phyloP scores from a whole-genome alignment of 257 asterid species.

The Solanum stenotomum region DNA sequence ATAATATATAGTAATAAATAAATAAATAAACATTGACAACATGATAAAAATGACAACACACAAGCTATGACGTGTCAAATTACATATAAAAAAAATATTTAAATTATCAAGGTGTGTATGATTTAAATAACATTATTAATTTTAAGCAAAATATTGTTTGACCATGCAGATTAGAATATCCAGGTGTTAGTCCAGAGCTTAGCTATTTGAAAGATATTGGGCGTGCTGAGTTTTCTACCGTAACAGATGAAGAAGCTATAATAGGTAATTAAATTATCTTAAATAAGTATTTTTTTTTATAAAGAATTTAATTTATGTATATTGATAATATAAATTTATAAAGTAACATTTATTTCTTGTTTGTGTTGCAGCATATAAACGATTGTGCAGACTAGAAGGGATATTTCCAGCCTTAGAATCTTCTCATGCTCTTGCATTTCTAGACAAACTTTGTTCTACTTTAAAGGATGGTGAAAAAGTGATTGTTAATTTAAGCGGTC shows the following conservation, averaged over 20 bases:
- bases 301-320: neutral
- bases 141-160: neutral
- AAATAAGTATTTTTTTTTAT: neutral
- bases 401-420: conserved; percentile 71
- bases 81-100: neutral
- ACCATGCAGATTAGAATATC: conserved; percentile 56
- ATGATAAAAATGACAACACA: neutral
- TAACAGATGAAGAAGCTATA: conserved; percentile 63
- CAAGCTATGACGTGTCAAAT: neutral
- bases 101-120: neutral
- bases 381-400: conserved; percentile 56
- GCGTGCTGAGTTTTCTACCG: conserved; percentile 46
- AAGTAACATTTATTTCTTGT: neutral
- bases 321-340: neutral
- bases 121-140: neutral
- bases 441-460: conserved; percentile 41
- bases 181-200: conserved; percentile 70
- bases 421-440: conserved; percentile 69
- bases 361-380: conserved; percentile 32
- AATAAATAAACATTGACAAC: neutral
- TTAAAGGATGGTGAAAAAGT: conserved; percentile 45
- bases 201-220: conserved; percentile 66
- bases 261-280: conserved; percentile 31
- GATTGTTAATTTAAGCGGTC: conserved; percentile 69
- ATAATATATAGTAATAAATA: no score